Evolutionary conservation across 2,329 filamentous ascomycete genomes (phyloP).

Genomic region (Coleophoma cylindrospora): DNA sequence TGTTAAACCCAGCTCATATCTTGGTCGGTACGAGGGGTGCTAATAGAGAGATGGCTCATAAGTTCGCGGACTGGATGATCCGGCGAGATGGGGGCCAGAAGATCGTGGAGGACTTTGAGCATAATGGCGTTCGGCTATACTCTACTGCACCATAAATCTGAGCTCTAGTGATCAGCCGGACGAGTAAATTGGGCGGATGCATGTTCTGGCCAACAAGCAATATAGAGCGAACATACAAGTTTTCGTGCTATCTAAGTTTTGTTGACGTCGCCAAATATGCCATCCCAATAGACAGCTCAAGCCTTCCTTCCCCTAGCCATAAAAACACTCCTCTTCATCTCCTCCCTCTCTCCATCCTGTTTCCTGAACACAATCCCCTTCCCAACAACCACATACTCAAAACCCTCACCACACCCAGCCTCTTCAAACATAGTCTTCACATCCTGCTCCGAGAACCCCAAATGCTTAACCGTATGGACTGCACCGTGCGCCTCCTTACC

Average conservation of each 20-base stretch:
- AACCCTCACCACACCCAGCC: conserved; percentile 55
- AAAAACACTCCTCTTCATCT: background rate
- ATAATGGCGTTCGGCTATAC: conserved; percentile 31
- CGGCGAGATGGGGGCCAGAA: conserved; percentile 29
- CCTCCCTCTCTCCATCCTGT: conserved; percentile 1
- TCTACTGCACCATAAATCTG: conserved; percentile 24
- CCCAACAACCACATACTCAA: conserved; percentile 39
- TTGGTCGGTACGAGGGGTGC: conserved; percentile 30
- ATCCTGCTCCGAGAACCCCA: conserved; percentile 58
- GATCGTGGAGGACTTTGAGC: conserved; percentile 31
- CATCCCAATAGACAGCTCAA: no score
- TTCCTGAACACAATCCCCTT: conserved; percentile 20
- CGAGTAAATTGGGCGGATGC: no score
- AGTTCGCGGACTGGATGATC: conserved; percentile 35
- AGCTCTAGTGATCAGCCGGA: no score
- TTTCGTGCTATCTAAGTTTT: no score
- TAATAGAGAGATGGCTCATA: conserved; percentile 28
- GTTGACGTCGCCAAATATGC: no score
- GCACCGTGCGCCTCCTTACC: conserved; percentile 22
- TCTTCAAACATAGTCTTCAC: conserved; percentile 56
- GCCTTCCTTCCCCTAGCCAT: background rate
- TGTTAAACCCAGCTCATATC: conserved; percentile 39
- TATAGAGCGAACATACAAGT: no score
- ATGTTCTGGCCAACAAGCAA: no score
- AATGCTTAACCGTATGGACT: conserved; percentile 52